Evolutionary conservation across 371 early-diverging fungal species (phyloP).

Genomic region (Apophysomyces trapeziformis): DNA sequence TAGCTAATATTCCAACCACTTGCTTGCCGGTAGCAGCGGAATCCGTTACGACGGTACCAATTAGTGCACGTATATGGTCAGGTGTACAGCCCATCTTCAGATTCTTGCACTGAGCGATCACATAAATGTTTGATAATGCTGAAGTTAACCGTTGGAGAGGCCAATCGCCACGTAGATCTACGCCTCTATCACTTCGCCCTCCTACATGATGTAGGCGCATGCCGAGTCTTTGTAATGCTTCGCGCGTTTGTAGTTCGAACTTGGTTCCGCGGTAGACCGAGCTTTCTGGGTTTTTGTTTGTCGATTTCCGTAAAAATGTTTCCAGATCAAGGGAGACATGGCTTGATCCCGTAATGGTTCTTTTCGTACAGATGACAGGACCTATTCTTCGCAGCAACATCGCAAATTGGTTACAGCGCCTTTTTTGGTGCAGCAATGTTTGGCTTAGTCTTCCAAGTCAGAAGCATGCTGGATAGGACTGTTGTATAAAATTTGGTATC

Average conservation of each 20-base stretch:
- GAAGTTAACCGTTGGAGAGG: slow-evolving; percentile 11
- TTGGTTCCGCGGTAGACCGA: slow-evolving; percentile 38
- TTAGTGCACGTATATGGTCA: slow-evolving; percentile 42
- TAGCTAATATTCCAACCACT: slow-evolving; percentile 39
- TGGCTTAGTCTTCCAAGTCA: too few species aligned
- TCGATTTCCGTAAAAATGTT: background rate
- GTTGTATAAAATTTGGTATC: too few species aligned
- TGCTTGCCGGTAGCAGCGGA: slow-evolving; percentile 4
- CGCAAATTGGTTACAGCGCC: too few species aligned
- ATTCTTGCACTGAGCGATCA: slow-evolving; percentile 15
- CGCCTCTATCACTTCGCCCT: slow-evolving; percentile 46
- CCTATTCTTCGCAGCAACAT: background rate
- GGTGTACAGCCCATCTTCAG: slow-evolving; percentile 34
- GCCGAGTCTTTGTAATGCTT: slow-evolving; percentile 31
- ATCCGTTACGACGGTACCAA: slow-evolving; percentile 33
- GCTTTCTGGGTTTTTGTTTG: slow-evolving; percentile 25
- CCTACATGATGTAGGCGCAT: slow-evolving; percentile 46
- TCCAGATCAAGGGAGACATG: background rate
- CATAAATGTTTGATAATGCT: slow-evolving; percentile 1
- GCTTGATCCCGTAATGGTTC: background rate
- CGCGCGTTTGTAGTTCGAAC: slow-evolving; percentile 47
- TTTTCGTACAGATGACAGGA: background rate
- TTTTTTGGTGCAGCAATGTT: too few species aligned
- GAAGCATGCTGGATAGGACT: too few species aligned
- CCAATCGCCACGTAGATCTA: slow-evolving; percentile 49